Base-by-base conservation (phyloP, 2,329 filamentous ascomycete species). In the Phaeophleospora eucalypticola region DNA sequence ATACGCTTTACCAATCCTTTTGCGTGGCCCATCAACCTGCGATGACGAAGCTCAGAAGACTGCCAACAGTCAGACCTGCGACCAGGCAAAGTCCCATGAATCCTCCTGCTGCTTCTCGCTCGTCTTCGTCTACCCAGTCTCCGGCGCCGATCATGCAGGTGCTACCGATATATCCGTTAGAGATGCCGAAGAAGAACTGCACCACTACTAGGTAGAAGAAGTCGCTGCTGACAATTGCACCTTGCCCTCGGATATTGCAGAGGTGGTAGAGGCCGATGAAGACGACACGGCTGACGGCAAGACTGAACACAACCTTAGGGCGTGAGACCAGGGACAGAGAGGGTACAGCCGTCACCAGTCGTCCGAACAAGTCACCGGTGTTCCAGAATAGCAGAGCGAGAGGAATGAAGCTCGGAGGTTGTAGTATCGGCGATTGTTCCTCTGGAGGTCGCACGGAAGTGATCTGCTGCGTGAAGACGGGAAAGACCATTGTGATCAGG, bases 21-120 rank as follows among this genome's bases (percentile, higher is more conserved):
- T 9, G 21, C 14, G 2, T 36, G 42, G 14, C 37, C 39, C 17
- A 4, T 32, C 52, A 54, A 4, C 60, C 58, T 41, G 83, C 78
- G 52, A 81, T 81, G 8, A 82, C 76, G 68, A 97, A 98, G 66
- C 90, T 97, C 65, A 94, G 67, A 59, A 97, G 68, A 69, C 91
- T 97, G n/a, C 93, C 93, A 18, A 77, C 76, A 2, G 89, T 81
- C 68, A 97, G 70, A 0, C 93, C 93, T 4, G 80, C 81, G 15
- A 96, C 87, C n/a, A 97, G 79, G 66, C 85, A 89, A 53, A 96
- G 68, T 3, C 87, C 86, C 93, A 98, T 97, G 66, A 97, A 97
- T 1, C 86, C 89, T 38, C 91, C 93, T 0, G 89, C 84, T 4
- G 89, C 90, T 71, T 95, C 89, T 27, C 86, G 77, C 72, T 98